Evolutionary conservation across 148 eudicot species (phyloP), one percentile per base, ranked within the genome.

Genomic region (Rhododendron kiyosumense): DNA sequence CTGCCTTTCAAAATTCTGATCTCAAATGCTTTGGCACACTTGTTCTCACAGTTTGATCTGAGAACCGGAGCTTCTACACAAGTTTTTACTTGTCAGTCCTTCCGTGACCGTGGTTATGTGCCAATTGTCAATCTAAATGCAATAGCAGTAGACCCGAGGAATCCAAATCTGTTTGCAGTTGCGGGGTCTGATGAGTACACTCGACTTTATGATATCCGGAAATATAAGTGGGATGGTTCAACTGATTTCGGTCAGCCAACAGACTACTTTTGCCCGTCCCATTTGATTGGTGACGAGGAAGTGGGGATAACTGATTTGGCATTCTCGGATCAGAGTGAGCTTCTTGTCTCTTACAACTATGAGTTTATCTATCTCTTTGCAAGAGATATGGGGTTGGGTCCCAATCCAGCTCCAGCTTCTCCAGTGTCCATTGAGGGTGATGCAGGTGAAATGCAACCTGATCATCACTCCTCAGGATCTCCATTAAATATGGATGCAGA

Each of bases 281-380:
- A 94, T 93, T 88, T 97, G 89, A 85, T 92, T 87, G 98, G 94
- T 74, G 87, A 93, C 83, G 92, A 88, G 83, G 32, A 76, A 38
- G 94, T 95, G 43, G 94, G 93, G 36, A 93, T 97, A 89, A 97
- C 99, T 51, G 96, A 98, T 36, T 88, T 96, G 88, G 97, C 98
- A 83, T 94, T 92, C 88, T 96, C 99, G 15, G 93, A 95, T 74
- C 94, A 90, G 86, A 95, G 98, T 67, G 98, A 96, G 91, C 94
- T 96, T 84, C 94, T 95, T 86, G 96, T 92, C 84, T 94, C 99
- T 78, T 96, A 96, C 87, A 91, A 88, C 85, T 89, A 90, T 65
- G 99, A 95, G 83, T 82, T 85, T 77, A 96, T 96, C 49, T 96
- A 96, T 85, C 95, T 97, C 30, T 97, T 95, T 80, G 71, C 87